Percentiles rank a stretch among this genome's conserved stretches.
phyloP scores from a whole-genome alignment of 2,329 filamentous ascomycete genomes.

The Colletotrichum sp. region DNA sequence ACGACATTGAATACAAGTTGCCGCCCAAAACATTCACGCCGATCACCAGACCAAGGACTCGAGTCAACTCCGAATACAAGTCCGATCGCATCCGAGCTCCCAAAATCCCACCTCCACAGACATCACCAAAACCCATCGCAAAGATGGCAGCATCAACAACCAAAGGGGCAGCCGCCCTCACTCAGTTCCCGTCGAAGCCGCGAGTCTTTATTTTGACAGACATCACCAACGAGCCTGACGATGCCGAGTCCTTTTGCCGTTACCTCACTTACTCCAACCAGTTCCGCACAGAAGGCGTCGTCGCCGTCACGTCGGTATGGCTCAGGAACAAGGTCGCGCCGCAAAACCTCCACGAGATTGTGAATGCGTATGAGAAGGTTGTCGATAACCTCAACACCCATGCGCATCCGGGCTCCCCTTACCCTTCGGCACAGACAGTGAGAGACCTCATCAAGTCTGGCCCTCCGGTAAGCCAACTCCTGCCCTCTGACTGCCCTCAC shows the following conservation, averaged over 20 bases:
- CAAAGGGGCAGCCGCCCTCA: background rate
- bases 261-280: conserved; percentile 51
- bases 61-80: background rate
- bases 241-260: conserved; percentile 47
- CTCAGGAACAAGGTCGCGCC: conserved; percentile 43
- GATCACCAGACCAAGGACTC: background rate
- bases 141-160: background rate
- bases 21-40: background rate
- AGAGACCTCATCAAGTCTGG: conserved; percentile 40
- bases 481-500: background rate
- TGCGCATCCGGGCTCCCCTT: conserved; percentile 46
- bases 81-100: background rate
- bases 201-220: conserved; percentile 47
- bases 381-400: conserved; percentile 54
- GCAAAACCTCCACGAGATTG: conserved; percentile 46
- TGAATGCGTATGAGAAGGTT: conserved; percentile 47
- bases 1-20: background rate
- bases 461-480: conserved; percentile 29
- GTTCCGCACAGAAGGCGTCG: conserved; percentile 50
- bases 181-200: conserved; percentile 29
- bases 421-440: conserved; percentile 42
- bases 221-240: conserved; percentile 52
- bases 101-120: background rate
- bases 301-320: conserved; percentile 51
- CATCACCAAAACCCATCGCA: background rate